Conservation (phyloP, 129 eudicot species). For the Artemisia annua region DNA sequence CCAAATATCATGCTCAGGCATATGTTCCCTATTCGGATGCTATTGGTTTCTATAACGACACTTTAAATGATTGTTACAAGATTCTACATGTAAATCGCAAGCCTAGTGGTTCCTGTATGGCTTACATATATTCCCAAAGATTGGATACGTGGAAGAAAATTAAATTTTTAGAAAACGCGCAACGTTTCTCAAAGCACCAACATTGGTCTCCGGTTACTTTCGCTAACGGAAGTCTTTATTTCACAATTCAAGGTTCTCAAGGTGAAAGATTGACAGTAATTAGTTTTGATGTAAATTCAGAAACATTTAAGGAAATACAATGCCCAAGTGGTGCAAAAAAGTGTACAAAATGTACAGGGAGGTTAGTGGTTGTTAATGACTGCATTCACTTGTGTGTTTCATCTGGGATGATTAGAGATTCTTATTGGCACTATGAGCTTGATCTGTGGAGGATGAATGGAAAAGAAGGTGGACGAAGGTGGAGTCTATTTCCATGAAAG, state of each 20-base stretch:
- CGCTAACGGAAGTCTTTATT: background rate
- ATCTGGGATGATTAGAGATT: background rate
- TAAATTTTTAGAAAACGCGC: no score
- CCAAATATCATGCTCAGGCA: background rate
- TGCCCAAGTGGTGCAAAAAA: background rate
- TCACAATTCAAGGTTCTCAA: background rate
- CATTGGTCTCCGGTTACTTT: background rate
- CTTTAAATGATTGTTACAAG: background rate
- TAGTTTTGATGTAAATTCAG: background rate
- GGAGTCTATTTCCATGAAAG: background rate
- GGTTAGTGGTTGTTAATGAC: background rate
- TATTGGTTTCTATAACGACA: background rate
- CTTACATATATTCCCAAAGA: no score
- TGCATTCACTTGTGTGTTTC: background rate
- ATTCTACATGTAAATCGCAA: background rate
- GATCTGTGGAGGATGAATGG: constrained; percentile 1
- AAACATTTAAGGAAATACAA: background rate
- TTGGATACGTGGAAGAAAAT: no score
- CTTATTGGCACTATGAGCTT: background rate
- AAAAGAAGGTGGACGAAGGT: background rate
- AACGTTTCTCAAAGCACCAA: no score
- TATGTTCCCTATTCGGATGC: background rate
- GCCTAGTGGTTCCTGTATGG: background rate
- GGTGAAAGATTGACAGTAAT: background rate
- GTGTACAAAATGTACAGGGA: background rate